Evolutionary conservation across 805 yeast genomes (phyloP).

Genomic region (Spathaspora boniae): DNA sequence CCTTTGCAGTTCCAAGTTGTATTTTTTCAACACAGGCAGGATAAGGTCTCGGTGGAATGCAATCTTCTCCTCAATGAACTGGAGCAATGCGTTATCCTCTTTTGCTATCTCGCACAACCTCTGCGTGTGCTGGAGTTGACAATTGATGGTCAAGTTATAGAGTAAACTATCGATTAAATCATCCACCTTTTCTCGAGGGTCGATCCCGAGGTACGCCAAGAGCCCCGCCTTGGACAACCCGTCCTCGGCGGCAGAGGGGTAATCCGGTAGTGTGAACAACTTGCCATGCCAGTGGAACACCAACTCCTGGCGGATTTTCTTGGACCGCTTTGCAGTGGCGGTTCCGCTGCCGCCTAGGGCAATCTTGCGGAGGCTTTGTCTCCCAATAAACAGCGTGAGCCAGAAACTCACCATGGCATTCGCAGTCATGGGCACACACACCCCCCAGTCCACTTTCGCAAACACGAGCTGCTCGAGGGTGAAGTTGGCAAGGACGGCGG

Average conservation of each 20-base stretch:
- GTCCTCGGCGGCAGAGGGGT: slow-evolving; percentile 6
- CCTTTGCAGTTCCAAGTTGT: slow-evolving; percentile 12
- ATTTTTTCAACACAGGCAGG: slow-evolving; percentile 11
- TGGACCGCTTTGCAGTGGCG: slow-evolving; percentile 5
- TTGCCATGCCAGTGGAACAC: slow-evolving; percentile 10
- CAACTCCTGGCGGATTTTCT: slow-evolving; percentile 8
- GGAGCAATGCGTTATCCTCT: slow-evolving; percentile 18
- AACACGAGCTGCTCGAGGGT: slow-evolving; percentile 34
- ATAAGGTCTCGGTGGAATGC: slow-evolving; percentile 16
- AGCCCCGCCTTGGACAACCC: slow-evolving; percentile 4
- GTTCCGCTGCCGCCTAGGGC: too few relatives aligned
- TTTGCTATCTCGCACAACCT: slow-evolving; percentile 14
- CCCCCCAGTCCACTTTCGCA: slow-evolving; percentile 12
- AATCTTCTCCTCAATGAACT: slow-evolving; percentile 21
- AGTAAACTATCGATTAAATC: slow-evolving; percentile 40
- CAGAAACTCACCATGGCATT: slow-evolving; percentile 36
- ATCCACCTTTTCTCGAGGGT: slow-evolving; percentile 26
- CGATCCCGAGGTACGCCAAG: slow-evolving; percentile 7
- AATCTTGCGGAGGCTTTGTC: too few relatives aligned
- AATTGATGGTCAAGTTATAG: slow-evolving; percentile 27
- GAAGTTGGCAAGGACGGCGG: slow-evolving; percentile 35
- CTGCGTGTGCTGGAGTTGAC: slow-evolving; percentile 20
- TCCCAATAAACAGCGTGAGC: slow-evolving; percentile 31
- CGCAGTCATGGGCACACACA: slow-evolving; percentile 35
- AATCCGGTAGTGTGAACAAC: slow-evolving; percentile 8